Conservation (phyloP, 2,329 filamentous ascomycete species). For the Nigrospora osmanthi region DNA sequence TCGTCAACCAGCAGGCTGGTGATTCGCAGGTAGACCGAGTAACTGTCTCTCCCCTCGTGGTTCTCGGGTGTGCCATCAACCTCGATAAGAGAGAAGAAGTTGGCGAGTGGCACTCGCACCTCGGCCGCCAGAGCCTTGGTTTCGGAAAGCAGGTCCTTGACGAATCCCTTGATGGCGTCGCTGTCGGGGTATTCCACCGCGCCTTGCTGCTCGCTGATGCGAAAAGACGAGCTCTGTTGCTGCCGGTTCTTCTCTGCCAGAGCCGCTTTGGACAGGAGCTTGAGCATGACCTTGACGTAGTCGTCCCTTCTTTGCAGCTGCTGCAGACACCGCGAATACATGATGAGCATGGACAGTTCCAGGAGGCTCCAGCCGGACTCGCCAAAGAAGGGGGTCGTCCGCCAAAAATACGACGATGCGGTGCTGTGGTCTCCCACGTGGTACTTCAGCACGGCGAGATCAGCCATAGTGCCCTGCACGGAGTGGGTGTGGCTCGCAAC, state of each 20-base stretch:
- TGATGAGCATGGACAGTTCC: constrained; percentile 75
- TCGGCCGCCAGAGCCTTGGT: constrained; percentile 44
- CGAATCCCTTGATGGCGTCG: constrained; percentile 35
- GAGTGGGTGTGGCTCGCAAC: constrained; percentile 73
- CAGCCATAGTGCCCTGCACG: constrained; percentile 69
- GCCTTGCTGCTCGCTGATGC: constrained; percentile 24
- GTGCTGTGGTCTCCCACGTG: constrained; percentile 64
- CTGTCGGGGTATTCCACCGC: constrained; percentile 18
- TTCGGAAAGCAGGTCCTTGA: constrained; percentile 38
- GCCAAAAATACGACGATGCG: constrained; percentile 71
- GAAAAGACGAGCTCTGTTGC: constrained; percentile 27
- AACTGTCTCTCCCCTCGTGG: constrained; percentile 64
- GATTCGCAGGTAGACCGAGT: constrained; percentile 60
- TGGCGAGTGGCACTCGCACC: constrained; percentile 58
- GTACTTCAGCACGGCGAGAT: constrained; percentile 80
- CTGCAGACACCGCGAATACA: constrained; percentile 78
- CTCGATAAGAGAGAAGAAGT: constrained; percentile 65
- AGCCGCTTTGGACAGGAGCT: constrained; percentile 63
- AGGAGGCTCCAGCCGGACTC: constrained; percentile 70
- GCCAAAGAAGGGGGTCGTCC: constrained; percentile 72
- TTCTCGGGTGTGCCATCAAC: constrained; percentile 65
- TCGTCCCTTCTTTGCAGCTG: constrained; percentile 70
- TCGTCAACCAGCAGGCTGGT: constrained; percentile 66
- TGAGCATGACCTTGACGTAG: constrained; percentile 68
- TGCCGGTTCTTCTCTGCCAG: constrained; percentile 42